These are phyloP conservation scores for Pseudogymnoascus sp. DNA, from an alignment of 2,329 filamentous ascomycete genomes.

Conservation along the genomic window DNA sequence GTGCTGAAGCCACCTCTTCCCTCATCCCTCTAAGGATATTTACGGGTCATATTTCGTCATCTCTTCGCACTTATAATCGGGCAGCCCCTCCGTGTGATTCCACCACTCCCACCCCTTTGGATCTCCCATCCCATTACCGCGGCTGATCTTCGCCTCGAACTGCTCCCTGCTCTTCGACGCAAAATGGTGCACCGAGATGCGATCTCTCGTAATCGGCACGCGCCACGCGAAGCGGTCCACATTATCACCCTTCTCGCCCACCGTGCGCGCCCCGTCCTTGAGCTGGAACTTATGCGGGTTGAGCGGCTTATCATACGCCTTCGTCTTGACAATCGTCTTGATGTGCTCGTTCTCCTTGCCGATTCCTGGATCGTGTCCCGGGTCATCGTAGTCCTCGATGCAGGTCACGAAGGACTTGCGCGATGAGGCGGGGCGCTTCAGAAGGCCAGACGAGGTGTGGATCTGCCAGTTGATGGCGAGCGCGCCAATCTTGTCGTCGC, in stretches of 20 bases:
- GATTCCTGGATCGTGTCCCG: slow-evolving; percentile 12
- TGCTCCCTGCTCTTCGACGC: slow-evolving; percentile 28
- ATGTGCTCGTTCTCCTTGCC: slow-evolving; percentile 25
- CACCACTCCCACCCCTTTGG: slow-evolving; percentile 21
- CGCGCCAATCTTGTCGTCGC: slow-evolving; percentile 23
- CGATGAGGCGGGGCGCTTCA: slow-evolving; percentile 20
- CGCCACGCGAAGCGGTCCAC: slow-evolving; percentile 19
- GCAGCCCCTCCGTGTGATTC: slow-evolving; percentile 21
- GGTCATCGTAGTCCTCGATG: slow-evolving; percentile 18
- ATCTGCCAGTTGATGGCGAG: slow-evolving; percentile 28
- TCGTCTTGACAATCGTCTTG: slow-evolving; percentile 27
- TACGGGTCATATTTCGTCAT: slow-evolving; percentile 22
- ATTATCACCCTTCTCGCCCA: slow-evolving; percentile 24
- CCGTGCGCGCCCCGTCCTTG: slow-evolving; percentile 15
- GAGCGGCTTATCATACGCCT: slow-evolving; percentile 14
- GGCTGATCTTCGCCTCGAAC: slow-evolving; percentile 24
- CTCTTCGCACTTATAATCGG: slow-evolving; percentile 20
- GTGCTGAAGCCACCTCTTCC: neutral
- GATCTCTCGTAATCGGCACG: slow-evolving; percentile 24
- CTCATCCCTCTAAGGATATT: neutral
- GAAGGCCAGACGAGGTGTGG: slow-evolving; percentile 25
- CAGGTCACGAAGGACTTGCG: slow-evolving; percentile 26
- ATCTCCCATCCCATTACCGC: slow-evolving; percentile 22
- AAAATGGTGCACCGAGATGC: slow-evolving; percentile 29
- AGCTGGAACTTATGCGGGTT: slow-evolving; percentile 23